Evolutionary conservation across 306 rosid genomes (phyloP), one percentile per base, ranked within the genome.

Genomic region (Rosa lucieae): DNA sequence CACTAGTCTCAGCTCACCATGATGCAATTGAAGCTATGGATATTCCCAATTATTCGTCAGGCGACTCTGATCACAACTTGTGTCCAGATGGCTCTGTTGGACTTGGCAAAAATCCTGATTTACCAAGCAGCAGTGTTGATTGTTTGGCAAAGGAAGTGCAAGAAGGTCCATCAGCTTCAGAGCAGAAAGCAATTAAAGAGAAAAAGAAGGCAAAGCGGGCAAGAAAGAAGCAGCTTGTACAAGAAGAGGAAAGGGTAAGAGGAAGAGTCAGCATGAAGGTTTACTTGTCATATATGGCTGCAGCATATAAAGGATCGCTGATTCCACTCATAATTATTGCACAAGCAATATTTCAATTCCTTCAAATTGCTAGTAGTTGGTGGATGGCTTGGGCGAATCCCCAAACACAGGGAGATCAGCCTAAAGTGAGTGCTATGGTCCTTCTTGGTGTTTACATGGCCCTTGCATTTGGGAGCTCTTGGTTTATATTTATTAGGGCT

Each of bases 361-460:
- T 96, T 83, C 99, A 96, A 88, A 96, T 96, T 85, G 97, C 99
- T 76, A 93, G 99, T 78, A 96, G 89, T 84, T 96, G 99, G 99
- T 96, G 99, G 99, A 96, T 96, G 99, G 99, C 99, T 47, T 96
- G 98, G 99, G 99, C 99, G 63, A 96, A 96, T 88, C 99, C 99
- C 82, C 99, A 93, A 89, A 96, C 98, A 18, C 93, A 87, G 88
- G 97, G 98, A 81, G 99, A 88, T 73, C 81, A 78, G 75, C 91
- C 99, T 43, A 96, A 90, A 93, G 94, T 88, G 81, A 87, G 90
- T 85, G 89, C 99, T 21, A 82, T 88, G 86, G 79, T 74, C 62
- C 98, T 96, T 85, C 93, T 96, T 83, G 84, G 75, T 68, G 98
- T 91, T 82, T 96, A 96, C 81, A 96, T 96, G 97, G 97, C 91